These are phyloP conservation scores for Ulota crispa DNA, from an alignment of 225 moss, liverwort and hornwort genomes.

Conservation along the genomic window DNA sequence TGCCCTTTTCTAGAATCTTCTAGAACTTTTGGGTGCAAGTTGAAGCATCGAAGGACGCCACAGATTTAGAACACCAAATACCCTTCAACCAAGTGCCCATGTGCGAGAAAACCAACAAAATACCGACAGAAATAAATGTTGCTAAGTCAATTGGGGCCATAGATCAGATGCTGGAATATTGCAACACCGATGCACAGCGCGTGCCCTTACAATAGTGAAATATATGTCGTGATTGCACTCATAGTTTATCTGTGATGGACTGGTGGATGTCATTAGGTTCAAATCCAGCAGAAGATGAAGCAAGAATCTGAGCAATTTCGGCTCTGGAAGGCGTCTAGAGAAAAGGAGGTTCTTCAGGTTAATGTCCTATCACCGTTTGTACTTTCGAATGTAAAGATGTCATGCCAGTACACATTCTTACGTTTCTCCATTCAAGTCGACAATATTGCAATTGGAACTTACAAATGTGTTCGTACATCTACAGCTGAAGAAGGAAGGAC, in stretches of 20 bases:
- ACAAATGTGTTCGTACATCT: background rate
- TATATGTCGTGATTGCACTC: background rate
- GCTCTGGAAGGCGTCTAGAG: constrained; percentile 58
- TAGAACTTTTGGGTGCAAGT: too few relatives aligned
- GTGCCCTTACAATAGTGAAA: too few relatives aligned
- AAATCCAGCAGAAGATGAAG: constrained; percentile 95
- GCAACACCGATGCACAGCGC: too few relatives aligned
- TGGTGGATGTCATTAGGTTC: constrained; percentile 53
- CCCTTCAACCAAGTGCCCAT: too few relatives aligned
- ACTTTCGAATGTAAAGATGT: background rate
- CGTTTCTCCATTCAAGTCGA: background rate
- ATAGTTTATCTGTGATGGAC: background rate
- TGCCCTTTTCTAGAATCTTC: too few relatives aligned
- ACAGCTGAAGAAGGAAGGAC: constrained; percentile 93
- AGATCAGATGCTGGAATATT: too few relatives aligned
- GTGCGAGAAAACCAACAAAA: too few relatives aligned
- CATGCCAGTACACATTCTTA: background rate
- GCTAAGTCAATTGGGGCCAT: too few relatives aligned
- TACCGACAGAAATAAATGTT: too few relatives aligned
- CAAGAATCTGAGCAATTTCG: constrained; percentile 96
- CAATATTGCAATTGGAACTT: background rate
- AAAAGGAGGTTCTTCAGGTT: constrained; percentile 97
- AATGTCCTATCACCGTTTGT: background rate
- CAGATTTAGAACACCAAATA: too few relatives aligned
- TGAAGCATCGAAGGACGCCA: too few relatives aligned